Conservation (phyloP, 1,139 yeast species). For the Yamadazyma friedrichii region DNA sequence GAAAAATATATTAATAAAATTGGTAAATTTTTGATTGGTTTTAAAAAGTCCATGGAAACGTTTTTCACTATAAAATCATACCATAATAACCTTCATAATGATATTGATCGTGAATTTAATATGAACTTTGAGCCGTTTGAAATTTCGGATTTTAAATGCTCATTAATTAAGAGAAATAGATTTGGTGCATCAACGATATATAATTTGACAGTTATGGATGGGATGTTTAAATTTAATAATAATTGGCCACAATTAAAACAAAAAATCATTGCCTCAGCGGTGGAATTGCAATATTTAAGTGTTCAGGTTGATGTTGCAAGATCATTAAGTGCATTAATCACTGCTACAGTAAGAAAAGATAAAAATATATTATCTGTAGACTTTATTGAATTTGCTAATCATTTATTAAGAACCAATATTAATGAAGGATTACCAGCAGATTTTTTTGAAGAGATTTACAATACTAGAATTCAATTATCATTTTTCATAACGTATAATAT, state of each 20-base stretch:
- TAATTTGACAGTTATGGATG: constrained; percentile 63
- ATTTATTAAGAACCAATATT: constrained; percentile 52
- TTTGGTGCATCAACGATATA: constrained; percentile 58
- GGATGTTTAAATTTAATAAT: constrained; percentile 36
- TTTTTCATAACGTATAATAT: constrained; percentile 60
- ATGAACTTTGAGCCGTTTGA: constrained; percentile 46
- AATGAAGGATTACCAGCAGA: constrained; percentile 53
- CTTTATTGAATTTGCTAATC: constrained; percentile 45
- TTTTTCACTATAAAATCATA: constrained; percentile 31
- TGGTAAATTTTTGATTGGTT: constrained; percentile 38
- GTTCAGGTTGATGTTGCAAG: constrained; percentile 71
- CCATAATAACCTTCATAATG: constrained; percentile 41
- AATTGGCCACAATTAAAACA: constrained; percentile 53
- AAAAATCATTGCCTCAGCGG: constrained; percentile 58
- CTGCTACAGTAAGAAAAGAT: constrained; percentile 55
- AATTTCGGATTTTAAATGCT: constrained; percentile 55
- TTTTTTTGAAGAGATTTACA: constrained; percentile 49
- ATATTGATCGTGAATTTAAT: constrained; percentile 35
- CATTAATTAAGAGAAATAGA: constrained; percentile 44
- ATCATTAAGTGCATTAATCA: constrained; percentile 75
- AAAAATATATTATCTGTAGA: constrained; percentile 30
- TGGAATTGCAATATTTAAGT: constrained; percentile 61
- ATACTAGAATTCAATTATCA: constrained; percentile 66
- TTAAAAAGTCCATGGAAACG: constrained; percentile 29
- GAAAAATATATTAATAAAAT: constrained; percentile 41